Percentiles rank a stretch among this genome's conserved stretches.
These are phyloP conservation scores for Teunomyces kruisii DNA, from an alignment of 805 yeast genomes.

Conservation along the genomic window DNA sequence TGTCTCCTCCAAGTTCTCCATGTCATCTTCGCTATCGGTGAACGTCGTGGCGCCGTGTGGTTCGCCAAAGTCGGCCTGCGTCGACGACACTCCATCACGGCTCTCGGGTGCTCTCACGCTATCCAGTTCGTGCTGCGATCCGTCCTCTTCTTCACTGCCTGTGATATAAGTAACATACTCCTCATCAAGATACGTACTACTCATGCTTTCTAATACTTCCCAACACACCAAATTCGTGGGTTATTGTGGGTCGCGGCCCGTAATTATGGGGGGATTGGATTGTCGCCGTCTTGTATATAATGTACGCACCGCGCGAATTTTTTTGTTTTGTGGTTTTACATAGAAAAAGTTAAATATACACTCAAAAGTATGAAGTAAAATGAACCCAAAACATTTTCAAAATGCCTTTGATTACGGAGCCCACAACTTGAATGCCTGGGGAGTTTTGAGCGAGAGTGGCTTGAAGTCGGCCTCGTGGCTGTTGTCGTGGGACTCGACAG, in stretches of 20 bases:
- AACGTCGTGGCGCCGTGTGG: conserved; percentile 8
- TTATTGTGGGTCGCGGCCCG: neutral
- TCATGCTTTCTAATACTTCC: neutral
- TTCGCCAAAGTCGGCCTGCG: neutral
- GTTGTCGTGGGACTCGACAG: conserved; percentile 7
- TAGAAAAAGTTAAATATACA: too few relatives aligned
- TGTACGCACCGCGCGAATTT: too few relatives aligned
- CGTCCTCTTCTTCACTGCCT: neutral
- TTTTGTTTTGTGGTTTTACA: too few relatives aligned
- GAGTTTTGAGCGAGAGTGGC: conserved; percentile 42
- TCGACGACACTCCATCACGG: neutral
- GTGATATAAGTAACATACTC: conserved; percentile 1
- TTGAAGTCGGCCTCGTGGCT: conserved; percentile 18
- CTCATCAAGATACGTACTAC: conserved; percentile 1
- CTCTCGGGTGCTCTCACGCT: neutral
- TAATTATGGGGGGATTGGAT: too few relatives aligned
- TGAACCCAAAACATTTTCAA: neutral
- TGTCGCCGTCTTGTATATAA: neutral
- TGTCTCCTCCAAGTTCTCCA: conserved; percentile 27
- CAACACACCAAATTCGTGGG: neutral
- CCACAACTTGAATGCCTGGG: conserved; percentile 46
- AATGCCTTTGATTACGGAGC: conserved; percentile 29
- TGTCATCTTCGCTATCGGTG: conserved; percentile 24
- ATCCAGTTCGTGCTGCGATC: neutral
- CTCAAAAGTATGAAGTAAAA: neutral